Base-by-base conservation (phyloP, 345 rosid species). In the Euclidium syriacum region DNA sequence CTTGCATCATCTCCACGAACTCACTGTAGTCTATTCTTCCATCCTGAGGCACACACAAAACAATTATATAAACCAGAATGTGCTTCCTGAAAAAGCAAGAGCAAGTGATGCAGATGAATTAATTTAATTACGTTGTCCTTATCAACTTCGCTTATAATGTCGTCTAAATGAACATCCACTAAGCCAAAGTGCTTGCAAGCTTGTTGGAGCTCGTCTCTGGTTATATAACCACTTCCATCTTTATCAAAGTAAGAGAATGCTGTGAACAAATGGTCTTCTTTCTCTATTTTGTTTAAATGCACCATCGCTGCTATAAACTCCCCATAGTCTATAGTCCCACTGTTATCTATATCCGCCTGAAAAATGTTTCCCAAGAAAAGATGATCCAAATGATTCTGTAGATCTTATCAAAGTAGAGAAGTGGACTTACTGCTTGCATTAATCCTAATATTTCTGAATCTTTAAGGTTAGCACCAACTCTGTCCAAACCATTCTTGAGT, bases 221-320 rank as follows among this genome's bases (percentile, higher is more conserved):
- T 92, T 55, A 92, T 92, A 77, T 80, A 89, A 12, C 98, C 97
- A 58, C 98, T 92, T 35, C 95, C 95, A 58, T 89, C 98, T 64
- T 81, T 78, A 75, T 92, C 98, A 18, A 92, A 92, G 67, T 86
- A 92, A 38, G 87, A 79, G 79, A 89, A 92, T 32, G 95, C 96
- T 17, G 91, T 82, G 33, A 60, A 85, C 68, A 89, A 64, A 71
- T 92, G 91, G 71, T 92, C 97, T 75, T 92, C 94, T 75, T 67
- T 81, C 61, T 83, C 83, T 59, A 89, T 77, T 74, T 92, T 89
- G 80, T 89, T 92, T 36, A 89, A 65, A 79, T 92, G 95, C 50
- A 89, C 81, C 96, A 89, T 88, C 24, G 98, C 98, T 20, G 98
- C 94, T 58, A 83, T 76, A 71, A 92, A 89, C 75, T 92, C 98